Base-by-base conservation (phyloP, 768 basidiomycete species). In the Lyophyllum atratum region DNA sequence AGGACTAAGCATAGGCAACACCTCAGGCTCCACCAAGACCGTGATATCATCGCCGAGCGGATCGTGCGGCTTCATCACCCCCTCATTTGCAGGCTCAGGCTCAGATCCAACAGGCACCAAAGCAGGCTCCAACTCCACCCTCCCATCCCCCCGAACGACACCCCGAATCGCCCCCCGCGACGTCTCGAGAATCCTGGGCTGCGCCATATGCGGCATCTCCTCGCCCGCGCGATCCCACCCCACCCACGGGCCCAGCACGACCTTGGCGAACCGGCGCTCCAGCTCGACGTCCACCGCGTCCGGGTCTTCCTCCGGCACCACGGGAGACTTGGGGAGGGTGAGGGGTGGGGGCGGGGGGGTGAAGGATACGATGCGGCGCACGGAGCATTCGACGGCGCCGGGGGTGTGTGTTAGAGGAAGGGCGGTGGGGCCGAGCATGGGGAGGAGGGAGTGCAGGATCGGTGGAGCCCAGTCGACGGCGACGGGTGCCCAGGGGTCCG, bases 321-420 rank as follows among this genome's bases (percentile, higher is more conserved):
- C 58, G 9, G 71, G 45, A 3, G 70, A 64, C 46, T 62, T 64
- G 3, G 69, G 72, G 4, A 67, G 65, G 14, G 60, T 68, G 53
- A 56, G 59, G 14, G 67, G 49, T 9, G 64, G 56, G 14, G 73
- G 68, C 2, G 81, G 81, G 9, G 72, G 68, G 1, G 72, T 62
- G 59, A 86, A 67, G 10, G 77, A 70, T 53, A 77, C 75, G 66
- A 92, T 73, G 29, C 80, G 77, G 11, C 90, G 78, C 53, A 85
- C 80, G 1, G 86, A 86, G 31, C 74, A 78, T 70, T 92, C 90
- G 51, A 89, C 82, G 47, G 89, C 70, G 9, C 86, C 87, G 1
- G 85, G 76, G 5, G 76, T 79, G 63, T 90, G 88, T 0, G 89
- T 88, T 51, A 80, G 62, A 0, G 87, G 83, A 33, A 90, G 69